Conservation (phyloP, 2,329 filamentous ascomycete species). For the Calonectria henricotiae region DNA sequence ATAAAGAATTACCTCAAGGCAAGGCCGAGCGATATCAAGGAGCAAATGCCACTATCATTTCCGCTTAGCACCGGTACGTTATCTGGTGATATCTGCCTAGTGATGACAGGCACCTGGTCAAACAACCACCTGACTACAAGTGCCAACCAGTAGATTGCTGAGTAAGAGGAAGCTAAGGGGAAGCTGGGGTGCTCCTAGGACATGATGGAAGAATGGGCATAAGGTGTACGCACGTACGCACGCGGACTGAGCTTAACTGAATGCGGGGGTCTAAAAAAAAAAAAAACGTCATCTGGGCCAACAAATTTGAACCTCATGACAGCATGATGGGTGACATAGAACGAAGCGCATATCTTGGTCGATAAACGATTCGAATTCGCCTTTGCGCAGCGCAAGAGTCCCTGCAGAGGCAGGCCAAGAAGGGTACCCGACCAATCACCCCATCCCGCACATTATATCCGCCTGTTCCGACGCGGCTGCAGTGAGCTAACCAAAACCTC, state of each 20-base stretch:
- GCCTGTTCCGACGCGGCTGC: constrained; percentile 23
- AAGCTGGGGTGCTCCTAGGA: not conserved
- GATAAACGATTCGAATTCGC: not conserved
- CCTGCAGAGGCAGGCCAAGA: constrained; percentile 19
- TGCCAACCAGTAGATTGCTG: not conserved
- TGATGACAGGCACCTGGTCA: not conserved
- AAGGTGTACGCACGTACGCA: constrained; percentile 21
- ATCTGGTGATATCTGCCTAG: not conserved
- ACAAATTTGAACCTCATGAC: not conserved
- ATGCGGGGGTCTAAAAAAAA: constrained; percentile 5
- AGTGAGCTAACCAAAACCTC: not conserved
- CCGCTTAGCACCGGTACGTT: not conserved
- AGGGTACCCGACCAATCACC: constrained; percentile 13
- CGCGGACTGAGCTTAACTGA: constrained; percentile 22
- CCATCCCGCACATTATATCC: constrained; percentile 20
- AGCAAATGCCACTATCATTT: not conserved
- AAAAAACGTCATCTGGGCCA: constrained; percentile 17
- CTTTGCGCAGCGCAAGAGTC: not conserved
- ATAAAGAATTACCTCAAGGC: too few relatives aligned
- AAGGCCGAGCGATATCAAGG: not conserved
- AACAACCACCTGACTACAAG: constrained; percentile 4
- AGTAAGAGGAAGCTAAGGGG: not conserved
- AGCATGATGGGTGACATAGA: constrained; percentile 6
- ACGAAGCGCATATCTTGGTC: constrained; percentile 5
- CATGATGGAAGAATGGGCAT: constrained; percentile 10